Percentiles rank a stretch among this genome's conserved stretches.
These are phyloP conservation scores for Acacia pycnantha DNA, from an alignment of 331 rosid genomes.

Conservation along the genomic window DNA sequence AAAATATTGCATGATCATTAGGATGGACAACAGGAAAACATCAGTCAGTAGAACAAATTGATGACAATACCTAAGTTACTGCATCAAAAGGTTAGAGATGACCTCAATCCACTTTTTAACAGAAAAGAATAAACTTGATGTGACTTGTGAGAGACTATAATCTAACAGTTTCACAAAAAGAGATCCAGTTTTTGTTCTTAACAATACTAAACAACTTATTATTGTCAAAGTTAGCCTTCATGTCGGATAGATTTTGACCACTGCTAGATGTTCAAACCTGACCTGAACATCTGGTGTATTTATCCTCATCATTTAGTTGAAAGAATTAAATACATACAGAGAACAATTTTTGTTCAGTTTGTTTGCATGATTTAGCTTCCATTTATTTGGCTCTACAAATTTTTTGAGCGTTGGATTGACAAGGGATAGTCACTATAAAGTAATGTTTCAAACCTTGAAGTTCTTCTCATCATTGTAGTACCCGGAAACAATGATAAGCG, in stretches of 20 bases:
- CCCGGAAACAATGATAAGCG: slow-evolving; percentile 71
- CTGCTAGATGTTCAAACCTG: not conserved
- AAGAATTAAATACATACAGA: not conserved
- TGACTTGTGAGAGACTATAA: too few relatives aligned
- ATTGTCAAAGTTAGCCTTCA: not conserved
- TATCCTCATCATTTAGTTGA: not conserved
- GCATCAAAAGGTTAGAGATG: not conserved
- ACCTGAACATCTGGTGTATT: not conserved
- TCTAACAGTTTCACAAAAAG: not conserved
- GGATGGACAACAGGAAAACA: not conserved
- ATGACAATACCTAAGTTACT: not conserved
- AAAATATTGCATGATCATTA: not conserved
- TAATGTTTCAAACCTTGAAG: slow-evolving; percentile 64
- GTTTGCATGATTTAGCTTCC: not conserved
- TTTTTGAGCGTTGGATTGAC: not conserved
- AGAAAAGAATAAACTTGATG: not conserved
- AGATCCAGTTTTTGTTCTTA: not conserved
- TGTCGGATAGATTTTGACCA: not conserved
- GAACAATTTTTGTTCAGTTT: not conserved
- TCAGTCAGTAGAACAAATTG: not conserved
- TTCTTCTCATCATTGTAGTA: slow-evolving; percentile 57
- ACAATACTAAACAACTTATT: not conserved
- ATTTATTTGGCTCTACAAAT: not conserved
- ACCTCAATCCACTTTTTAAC: not conserved
- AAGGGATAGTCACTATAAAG: not conserved